phyloP scores from a whole-genome alignment of 1,284 basidiomycete species.

The Ustilago nuda region DNA sequence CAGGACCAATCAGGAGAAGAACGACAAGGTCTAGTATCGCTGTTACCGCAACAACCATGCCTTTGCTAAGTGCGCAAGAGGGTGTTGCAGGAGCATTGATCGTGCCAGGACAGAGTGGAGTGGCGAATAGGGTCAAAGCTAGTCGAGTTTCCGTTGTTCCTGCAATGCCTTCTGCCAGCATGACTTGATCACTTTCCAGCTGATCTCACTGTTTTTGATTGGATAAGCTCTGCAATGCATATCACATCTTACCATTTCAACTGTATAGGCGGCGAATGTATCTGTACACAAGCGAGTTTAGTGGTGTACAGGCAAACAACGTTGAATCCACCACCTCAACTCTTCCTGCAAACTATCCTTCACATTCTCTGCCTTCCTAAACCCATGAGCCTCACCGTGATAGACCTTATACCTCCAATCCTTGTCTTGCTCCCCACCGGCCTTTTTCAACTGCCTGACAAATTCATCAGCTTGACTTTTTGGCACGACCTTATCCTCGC shows the following conservation, averaged over 20 bases:
- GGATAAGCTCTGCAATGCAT: background rate
- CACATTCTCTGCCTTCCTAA: conserved; percentile 29
- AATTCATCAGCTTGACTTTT: conserved; percentile 73
- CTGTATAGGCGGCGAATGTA: too few relatives aligned
- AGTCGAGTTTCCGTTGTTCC: conserved; percentile 17
- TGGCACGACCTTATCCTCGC: conserved; percentile 75
- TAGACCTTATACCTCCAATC: conserved; percentile 55
- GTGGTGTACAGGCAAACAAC: background rate
- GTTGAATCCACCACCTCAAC: conserved; percentile 25
- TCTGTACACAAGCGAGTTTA: too few relatives aligned
- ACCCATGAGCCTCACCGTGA: conserved; percentile 59
- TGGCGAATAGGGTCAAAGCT: conserved; percentile 34
- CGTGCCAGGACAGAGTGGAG: conserved; percentile 22
- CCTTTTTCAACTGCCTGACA: conserved; percentile 30
- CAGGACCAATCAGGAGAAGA: conserved; percentile 30
- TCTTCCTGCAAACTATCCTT: conserved; percentile 38
- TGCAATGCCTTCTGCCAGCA: background rate
- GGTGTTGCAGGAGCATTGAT: background rate
- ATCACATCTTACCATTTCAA: too few relatives aligned
- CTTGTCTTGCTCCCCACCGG: conserved; percentile 17
- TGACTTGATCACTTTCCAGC: conserved; percentile 3
- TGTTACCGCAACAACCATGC: conserved; percentile 1
- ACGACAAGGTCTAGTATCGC: conserved; percentile 26
- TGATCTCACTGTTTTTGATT: background rate
- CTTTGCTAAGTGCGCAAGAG: background rate